Evolutionary conservation across 1,284 basidiomycete genomes (phyloP).

Genomic region (Ceratobasidium sp.): DNA sequence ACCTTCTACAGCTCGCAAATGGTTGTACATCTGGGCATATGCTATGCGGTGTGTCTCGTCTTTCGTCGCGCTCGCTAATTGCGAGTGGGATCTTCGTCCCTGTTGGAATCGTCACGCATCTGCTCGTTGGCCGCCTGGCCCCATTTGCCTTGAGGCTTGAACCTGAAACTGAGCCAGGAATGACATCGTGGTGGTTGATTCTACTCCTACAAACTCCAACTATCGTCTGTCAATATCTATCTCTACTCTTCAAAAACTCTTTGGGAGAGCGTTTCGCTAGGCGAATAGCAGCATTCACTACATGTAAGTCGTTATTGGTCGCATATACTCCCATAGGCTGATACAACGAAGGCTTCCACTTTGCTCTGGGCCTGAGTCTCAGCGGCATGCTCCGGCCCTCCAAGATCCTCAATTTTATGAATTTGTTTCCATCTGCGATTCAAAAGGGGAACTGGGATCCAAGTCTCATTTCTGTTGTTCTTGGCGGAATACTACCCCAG

Average conservation of each 20-base stretch:
- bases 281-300: slow-evolving; percentile 8
- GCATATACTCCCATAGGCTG: too few species aligned
- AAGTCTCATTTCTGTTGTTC: not conserved
- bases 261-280: not conserved
- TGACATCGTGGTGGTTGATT: not conserved
- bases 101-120: not conserved
- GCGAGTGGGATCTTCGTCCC: slow-evolving; percentile 20
- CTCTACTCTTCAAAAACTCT: not conserved
- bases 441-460: not conserved
- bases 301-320: not conserved
- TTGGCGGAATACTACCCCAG: slow-evolving; percentile 10
- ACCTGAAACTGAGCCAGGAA: not conserved
- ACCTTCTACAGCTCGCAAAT: not conserved
- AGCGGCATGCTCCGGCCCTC: too few species aligned
- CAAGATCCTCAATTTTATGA: slow-evolving; percentile 18
- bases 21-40: slow-evolving; percentile 31
- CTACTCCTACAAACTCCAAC: slow-evolving; percentile 4
- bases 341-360: not conserved
- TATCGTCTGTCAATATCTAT: not conserved
- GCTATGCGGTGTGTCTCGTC: slow-evolving; percentile 20
- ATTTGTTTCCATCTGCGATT: not conserved
- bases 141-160: not conserved
- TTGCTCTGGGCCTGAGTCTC: slow-evolving; percentile 19
- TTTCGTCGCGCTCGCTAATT: slow-evolving; percentile 19
- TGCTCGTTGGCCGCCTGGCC: not conserved